A percentile compares a stretch with the other conserved stretches of the same genome.
phyloP scores from a whole-genome alignment of 2,329 filamentous ascomycete genomes.

The Lachnellula cervina region DNA sequence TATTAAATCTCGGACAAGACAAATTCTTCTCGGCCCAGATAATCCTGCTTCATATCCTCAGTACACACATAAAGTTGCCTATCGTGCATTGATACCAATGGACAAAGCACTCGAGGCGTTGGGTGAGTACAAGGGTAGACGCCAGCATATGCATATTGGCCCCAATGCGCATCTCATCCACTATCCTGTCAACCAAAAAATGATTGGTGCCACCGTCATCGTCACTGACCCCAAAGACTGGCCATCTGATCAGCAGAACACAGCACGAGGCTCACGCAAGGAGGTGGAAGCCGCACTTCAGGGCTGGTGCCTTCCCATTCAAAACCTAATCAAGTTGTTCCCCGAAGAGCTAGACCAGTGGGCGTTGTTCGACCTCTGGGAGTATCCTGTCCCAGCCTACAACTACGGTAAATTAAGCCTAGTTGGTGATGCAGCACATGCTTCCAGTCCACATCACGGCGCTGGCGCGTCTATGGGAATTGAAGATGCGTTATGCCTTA shows the following conservation, averaged over 20 bases:
- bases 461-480: slow-evolving; percentile 52
- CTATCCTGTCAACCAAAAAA: slow-evolving; percentile 54
- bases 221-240: slow-evolving; percentile 36
- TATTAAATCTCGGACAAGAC: slow-evolving; percentile 51
- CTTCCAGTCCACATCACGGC: slow-evolving; percentile 49
- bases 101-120: slow-evolving; percentile 42
- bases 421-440: slow-evolving; percentile 53
- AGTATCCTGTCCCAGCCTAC: slow-evolving; percentile 44
- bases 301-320: slow-evolving; percentile 34
- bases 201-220: slow-evolving; percentile 42
- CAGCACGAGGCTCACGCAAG: slow-evolving; percentile 34
- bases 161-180: slow-evolving; percentile 51
- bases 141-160: slow-evolving; percentile 51
- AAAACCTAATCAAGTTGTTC: slow-evolving; percentile 36
- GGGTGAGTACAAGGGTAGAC: slow-evolving; percentile 42
- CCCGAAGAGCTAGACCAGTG: slow-evolving; percentile 43
- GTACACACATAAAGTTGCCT: slow-evolving; percentile 55
- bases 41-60: slow-evolving; percentile 40
- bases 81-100: slow-evolving; percentile 57
- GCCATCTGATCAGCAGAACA: slow-evolving; percentile 36
- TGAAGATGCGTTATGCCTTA: slow-evolving; percentile 46
- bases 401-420: slow-evolving; percentile 40
- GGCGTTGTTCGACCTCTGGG: slow-evolving; percentile 53
- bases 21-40: slow-evolving; percentile 45
- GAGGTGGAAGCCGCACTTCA: slow-evolving; percentile 38